Evolutionary conservation across 2,329 filamentous ascomycete species (phyloP).

Genomic region (Aspergillus brasiliensis): DNA sequence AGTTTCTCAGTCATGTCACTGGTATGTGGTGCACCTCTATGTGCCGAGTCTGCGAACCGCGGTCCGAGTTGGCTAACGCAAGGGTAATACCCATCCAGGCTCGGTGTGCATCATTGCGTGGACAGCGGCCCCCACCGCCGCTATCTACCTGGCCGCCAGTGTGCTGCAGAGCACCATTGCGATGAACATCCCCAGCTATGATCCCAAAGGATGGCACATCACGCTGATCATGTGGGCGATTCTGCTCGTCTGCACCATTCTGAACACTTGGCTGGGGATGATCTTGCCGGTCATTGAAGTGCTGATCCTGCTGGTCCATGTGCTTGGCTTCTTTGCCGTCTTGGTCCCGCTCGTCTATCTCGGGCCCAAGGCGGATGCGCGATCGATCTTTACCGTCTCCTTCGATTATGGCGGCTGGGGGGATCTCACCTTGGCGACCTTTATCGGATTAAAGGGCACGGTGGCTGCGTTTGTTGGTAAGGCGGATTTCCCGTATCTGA

Average conservation of each 20-base stretch:
- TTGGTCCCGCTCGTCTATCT: slow-evolving; percentile 50
- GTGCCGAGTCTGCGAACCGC: background rate
- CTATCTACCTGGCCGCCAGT: slow-evolving; percentile 6
- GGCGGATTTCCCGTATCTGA: no score
- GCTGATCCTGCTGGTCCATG: slow-evolving; percentile 51
- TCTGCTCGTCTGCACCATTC: background rate
- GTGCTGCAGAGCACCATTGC: slow-evolving; percentile 7
- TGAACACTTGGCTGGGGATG: slow-evolving; percentile 27
- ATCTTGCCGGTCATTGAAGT: slow-evolving; percentile 52
- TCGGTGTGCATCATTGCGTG: slow-evolving; percentile 5
- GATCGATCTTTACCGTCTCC: slow-evolving; percentile 25
- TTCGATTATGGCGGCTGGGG: slow-evolving; percentile 26
- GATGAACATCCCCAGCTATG: slow-evolving; percentile 33
- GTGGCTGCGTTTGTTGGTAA: slow-evolving; percentile 27
- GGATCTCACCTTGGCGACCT: slow-evolving; percentile 26
- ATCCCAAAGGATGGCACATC: slow-evolving; percentile 49
- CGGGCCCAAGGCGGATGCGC: slow-evolving; percentile 35
- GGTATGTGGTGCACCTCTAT: slow-evolving; percentile 19
- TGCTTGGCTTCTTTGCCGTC: slow-evolving; percentile 56
- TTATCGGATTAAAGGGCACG: slow-evolving; percentile 26
- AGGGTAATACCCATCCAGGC: background rate
- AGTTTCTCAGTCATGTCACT: slow-evolving; percentile 42
- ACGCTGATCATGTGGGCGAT: slow-evolving; percentile 36
- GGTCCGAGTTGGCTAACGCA: no score
- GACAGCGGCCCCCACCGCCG: slow-evolving; percentile 1